Base-by-base conservation (phyloP, 202 grass and related monocot genomes). In the Panicum hallii region DNA sequence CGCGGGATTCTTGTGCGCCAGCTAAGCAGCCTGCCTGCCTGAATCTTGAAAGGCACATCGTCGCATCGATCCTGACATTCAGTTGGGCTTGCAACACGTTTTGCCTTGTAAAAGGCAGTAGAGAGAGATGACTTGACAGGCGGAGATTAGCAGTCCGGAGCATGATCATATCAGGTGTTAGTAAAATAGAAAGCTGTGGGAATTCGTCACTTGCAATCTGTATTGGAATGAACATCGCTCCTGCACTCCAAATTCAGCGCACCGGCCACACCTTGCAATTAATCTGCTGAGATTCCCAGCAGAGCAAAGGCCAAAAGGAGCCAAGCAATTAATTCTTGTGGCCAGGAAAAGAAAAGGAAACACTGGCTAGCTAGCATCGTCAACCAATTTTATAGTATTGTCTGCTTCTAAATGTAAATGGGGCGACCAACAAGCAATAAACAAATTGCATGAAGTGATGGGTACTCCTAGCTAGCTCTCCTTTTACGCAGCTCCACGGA, bases 61-160 rank as follows among this genome's bases (percentile, higher is more conserved):
- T 52, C 22, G 13, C n/a, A 36, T 36, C 46, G 17, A 75, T 44
- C 57, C 22, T 9, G 7, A 11, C 11, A 5, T 42, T 78, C 67
- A 48, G 56, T 72, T 79, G n/a, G 67, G 53, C 79, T 30, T 72
- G 20, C 75, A 64, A 64, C 75, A 63, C 43, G 5, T 15, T 54
- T 79, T 86, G 67, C 79, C 67, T 63, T 54, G 67, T 11, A 55
- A 72, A 79, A 79, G 75, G 67, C 32, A 54, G 41, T 60, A 28
- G 3, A 38, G 10, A 11, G 22, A 14, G 11, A 62, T 62, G 58
- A 28, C 11, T 62, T 30, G 48, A 45, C 50, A 41, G 63, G 47
- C 47, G 45, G 12, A 0, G 36, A 38, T 38, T 38, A 38, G 3
- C 4, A 38, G 36, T 38, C 36, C 36, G 3, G 36, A 38, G 36